Evolutionary conservation across 176 grass and related monocot genomes (phyloP).

Genomic region (Thinopyrum elongatum): DNA sequence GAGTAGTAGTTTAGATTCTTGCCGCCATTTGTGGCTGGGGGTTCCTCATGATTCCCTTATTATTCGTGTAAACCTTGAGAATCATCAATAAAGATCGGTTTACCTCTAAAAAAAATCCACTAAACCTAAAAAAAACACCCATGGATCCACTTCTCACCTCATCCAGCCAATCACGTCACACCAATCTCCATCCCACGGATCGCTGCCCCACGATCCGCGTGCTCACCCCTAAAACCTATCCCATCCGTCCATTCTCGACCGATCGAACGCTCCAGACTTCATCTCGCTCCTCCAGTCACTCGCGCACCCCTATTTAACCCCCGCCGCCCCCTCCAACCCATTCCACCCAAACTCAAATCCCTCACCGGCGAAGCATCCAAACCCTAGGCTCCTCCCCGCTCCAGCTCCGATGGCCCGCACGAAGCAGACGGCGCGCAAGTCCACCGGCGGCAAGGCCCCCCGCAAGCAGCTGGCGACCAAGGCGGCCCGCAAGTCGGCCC

Average conservation of each 20-base stretch:
- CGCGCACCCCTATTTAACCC: not conserved
- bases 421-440: constrained; percentile 69
- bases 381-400: not conserved
- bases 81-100: too few species aligned
- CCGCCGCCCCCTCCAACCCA: not conserved
- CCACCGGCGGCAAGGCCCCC: constrained; percentile 66
- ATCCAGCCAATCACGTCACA: not conserved
- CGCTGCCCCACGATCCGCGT: not conserved
- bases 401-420: constrained; percentile 51
- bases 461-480: constrained; percentile 65
- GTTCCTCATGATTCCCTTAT: too few species aligned
- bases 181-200: not conserved
- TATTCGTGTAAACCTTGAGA: too few species aligned
- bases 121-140: too few species aligned
- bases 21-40: too few species aligned
- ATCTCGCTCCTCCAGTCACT: not conserved
- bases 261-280: not conserved
- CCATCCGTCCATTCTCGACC: not conserved
- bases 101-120: too few species aligned
- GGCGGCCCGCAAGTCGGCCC: constrained; percentile 60
- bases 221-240: not conserved
- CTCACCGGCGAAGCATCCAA: not conserved
- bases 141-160: too few species aligned
- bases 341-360: not conserved
- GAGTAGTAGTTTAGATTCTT: too few species aligned